Evolutionary conservation across 176 grass and related monocot genomes (phyloP), one percentile per base, ranked within the genome.

Genomic region (Avena sativa): DNA sequence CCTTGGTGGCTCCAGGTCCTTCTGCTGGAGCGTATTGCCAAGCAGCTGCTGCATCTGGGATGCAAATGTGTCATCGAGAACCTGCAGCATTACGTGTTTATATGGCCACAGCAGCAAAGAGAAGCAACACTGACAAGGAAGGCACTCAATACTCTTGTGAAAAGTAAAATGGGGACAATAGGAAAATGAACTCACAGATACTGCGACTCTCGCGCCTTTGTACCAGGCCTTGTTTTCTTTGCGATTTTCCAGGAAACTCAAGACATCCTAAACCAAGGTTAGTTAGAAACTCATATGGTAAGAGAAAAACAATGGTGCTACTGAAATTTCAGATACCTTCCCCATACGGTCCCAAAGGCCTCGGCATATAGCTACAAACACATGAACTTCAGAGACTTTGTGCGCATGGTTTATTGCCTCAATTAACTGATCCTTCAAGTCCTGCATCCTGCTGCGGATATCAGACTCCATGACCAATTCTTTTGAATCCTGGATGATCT

Each of bases 211-310:
- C 30, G 94, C 94, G 1, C 89, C 90, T 94, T 93, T 99, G 66
- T 94, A 99, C 94, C 92, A 99, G 12, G 94, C 90, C 60, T 93
- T 91, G 67, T 99, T 99, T 76, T 99, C 97, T 89, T 94, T 99
- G 61, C 89, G 81, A 23, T 99, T 95, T 73, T 99, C 97, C 66
- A 99, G 82, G 80, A 99, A 99, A 81, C 86, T 93, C 74, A 96
- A 84, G 60, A 99, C 94, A 88, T 99, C 97, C 97, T 99, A 89
- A 51, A 84, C 71, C 3, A 47, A 65, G 49, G 53, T 84, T 71
- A 85, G 62, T 81, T 59, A 83, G 81, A 47, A 88, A 66, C 21
- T 83, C n/a, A 32, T 61, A 25, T 64, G 40, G 61, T 59, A 68
- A 7, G 47, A n/a, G 23, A 61, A 73, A 79, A 55, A 9, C 2